Evolutionary conservation across 2,329 filamentous ascomycete genomes (phyloP).

Genomic region (Fusarium chuoi): DNA sequence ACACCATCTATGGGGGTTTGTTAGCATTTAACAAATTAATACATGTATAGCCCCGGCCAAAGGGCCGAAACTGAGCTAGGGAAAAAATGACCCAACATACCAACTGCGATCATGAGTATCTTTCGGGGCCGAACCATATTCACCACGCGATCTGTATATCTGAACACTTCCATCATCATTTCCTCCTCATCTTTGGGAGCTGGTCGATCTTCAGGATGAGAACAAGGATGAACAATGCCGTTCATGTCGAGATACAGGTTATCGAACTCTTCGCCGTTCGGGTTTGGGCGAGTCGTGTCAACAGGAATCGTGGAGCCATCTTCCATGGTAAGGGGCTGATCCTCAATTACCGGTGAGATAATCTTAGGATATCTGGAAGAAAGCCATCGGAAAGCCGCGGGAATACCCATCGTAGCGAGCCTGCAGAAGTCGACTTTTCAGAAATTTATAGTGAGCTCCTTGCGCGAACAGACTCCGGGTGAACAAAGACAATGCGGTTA

Average conservation of each 20-base stretch:
- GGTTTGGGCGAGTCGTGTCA: conserved; percentile 85
- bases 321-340: conserved; percentile 79
- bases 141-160: conserved; percentile 97
- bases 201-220: conserved; percentile 93
- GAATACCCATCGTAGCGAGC: conserved; percentile 81
- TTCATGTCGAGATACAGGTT: conserved; percentile 99
- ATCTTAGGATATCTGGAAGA: conserved; percentile 98
- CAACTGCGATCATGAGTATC: conserved; percentile 95
- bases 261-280: conserved; percentile 97
- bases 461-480: conserved; percentile 2
- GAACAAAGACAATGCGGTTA: conserved; percentile 1
- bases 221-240: conserved; percentile 98
- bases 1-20: conserved; percentile 77
- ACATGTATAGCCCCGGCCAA: not conserved
- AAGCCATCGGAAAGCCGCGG: conserved; percentile 94
- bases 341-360: conserved; percentile 89
- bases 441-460: conserved; percentile 6
- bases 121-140: conserved; percentile 98
- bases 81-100: conserved; percentile 59
- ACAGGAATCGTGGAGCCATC: conserved; percentile 88
- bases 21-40: conserved; percentile 41
- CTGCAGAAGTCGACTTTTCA: not conserved
- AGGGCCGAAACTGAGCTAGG: not conserved
- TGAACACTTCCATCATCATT: conserved; percentile 99
- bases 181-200: conserved; percentile 94